phyloP scores from a whole-genome alignment of 768 basidiomycete species.

The Lentinus tigrinus region DNA sequence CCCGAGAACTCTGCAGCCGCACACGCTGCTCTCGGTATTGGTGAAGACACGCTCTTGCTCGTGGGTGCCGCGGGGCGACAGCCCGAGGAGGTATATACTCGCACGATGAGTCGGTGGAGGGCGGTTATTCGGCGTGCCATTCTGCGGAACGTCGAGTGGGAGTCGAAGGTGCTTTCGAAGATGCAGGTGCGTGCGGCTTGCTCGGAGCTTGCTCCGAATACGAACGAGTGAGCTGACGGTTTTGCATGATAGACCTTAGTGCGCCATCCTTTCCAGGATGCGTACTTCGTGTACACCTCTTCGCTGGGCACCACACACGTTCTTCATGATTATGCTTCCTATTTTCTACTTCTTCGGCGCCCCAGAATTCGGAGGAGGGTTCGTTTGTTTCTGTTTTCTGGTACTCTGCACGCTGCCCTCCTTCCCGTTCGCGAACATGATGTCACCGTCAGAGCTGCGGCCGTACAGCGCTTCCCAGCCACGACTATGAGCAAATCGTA shows the following conservation, averaged over 20 bases:
- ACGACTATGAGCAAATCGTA: too few species aligned
- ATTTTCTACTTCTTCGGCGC: conserved; percentile 88
- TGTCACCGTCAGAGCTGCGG: too few species aligned
- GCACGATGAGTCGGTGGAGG: conserved; percentile 64
- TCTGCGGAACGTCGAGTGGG: conserved; percentile 51
- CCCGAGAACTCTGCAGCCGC: too few species aligned
- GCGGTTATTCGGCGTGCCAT: conserved; percentile 55
- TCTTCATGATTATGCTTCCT: conserved; percentile 90
- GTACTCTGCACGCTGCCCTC: too few species aligned
- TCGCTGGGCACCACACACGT: conserved; percentile 83
- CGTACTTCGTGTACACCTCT: conserved; percentile 82
- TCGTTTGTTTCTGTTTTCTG: conserved; percentile 36
- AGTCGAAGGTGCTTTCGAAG: conserved; percentile 58
- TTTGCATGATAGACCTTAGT: conserved; percentile 41
- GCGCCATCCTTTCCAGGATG: conserved; percentile 67
- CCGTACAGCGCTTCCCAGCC: conserved; percentile 30
- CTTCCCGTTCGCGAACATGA: too few species aligned
- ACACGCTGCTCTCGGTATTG: not conserved
- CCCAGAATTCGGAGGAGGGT: conserved; percentile 71
- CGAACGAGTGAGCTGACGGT: conserved; percentile 22
- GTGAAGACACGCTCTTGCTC: conserved; percentile 4
- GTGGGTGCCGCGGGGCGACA: conserved; percentile 27
- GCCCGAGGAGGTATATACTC: conserved; percentile 58
- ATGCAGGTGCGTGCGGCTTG: conserved; percentile 53
- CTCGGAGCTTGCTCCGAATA: not conserved